Evolutionary conservation across 768 basidiomycete species (phyloP), one percentile per base, ranked within the genome.

Genomic region (Lactifluus rugatus): DNA sequence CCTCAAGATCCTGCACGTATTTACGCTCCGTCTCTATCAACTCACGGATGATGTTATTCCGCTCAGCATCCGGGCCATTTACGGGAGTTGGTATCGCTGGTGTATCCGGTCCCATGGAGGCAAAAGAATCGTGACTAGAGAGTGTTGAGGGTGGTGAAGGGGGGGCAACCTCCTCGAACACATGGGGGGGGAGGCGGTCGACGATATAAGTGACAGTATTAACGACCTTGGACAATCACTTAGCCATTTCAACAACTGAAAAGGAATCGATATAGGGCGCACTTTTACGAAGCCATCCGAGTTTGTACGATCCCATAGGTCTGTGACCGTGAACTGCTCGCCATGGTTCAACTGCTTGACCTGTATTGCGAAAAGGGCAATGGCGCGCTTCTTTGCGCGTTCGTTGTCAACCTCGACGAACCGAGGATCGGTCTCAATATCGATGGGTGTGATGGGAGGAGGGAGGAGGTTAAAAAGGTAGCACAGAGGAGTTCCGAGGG

Each of bases 261-360:
- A 56, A 54, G 3, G 31, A 46, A 58, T 17, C 39, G 28, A 51
- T 32, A 41, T 34, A 39, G 37, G 17, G 72, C 79, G 62, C 54
- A 94, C 94, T 84, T 96, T 96, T 67, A 97, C 94, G 61, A 98
- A 76, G 5, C 92, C 93, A 65, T 94, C 93, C 5, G 90, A 96
- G 37, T 93, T 92, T 65, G 90, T 87, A 47, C 89, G 81, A 67
- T 89, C 83, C 82, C 87, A 90, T 49, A 98, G 75, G 70, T 98
- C 95, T 32, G 88, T 88, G 16, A 98, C 84, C 0, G 89, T 92
- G 72, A 97, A 97, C 47, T 83, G 81, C 67, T 90, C 86, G 65
- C 85, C 85, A 56, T 81, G 79, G 13, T 79, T 77, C 70, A 89
- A 81, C 65, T 77, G 75, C 62, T 81, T 83, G 66, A 95, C 81